Percentiles rank a stretch among this genome's conserved stretches.
phyloP scores from a whole-genome alignment of 2,329 filamentous ascomycete species.

The Venturia nashicola region DNA sequence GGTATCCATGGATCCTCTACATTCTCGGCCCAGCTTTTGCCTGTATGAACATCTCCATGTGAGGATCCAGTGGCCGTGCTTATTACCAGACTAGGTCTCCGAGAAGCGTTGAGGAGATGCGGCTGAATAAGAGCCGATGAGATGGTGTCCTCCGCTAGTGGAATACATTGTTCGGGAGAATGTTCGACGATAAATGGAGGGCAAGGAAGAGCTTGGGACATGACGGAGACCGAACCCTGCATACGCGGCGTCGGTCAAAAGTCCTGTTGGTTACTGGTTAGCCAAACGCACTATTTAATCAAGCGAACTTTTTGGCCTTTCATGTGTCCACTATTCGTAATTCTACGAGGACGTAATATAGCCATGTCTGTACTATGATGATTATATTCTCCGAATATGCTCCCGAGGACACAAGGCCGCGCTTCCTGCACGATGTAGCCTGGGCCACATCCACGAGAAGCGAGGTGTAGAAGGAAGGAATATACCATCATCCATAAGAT shows the following conservation, averaged over 20 bases:
- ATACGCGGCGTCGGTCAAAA: neutral
- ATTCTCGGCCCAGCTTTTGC: slow-evolving; percentile 29
- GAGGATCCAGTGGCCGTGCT: slow-evolving; percentile 23
- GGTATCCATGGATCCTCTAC: slow-evolving; percentile 36
- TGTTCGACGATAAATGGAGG: neutral
- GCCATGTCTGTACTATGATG: too few species aligned
- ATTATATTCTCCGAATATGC: too few species aligned
- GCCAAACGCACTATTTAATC: too few species aligned
- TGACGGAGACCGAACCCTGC: neutral
- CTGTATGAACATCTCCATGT: slow-evolving; percentile 26
- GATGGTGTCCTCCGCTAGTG: neutral
- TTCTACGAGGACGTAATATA: too few species aligned
- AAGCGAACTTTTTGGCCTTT: too few species aligned
- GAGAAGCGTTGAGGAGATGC: neutral
- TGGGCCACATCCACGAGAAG: too few species aligned
- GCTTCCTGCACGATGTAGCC: too few species aligned
- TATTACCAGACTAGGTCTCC: slow-evolving; percentile 20
- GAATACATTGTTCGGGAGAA: neutral
- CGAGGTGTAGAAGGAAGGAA: too few species aligned
- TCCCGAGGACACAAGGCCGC: too few species aligned
- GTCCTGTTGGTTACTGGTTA: too few species aligned
- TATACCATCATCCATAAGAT: too few species aligned
- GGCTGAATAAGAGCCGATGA: neutral
- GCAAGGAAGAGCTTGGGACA: neutral
- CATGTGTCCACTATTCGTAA: too few species aligned